Evolutionary conservation across 441 rosid genomes (phyloP).

Genomic region (Adansonia rubrostipa): DNA sequence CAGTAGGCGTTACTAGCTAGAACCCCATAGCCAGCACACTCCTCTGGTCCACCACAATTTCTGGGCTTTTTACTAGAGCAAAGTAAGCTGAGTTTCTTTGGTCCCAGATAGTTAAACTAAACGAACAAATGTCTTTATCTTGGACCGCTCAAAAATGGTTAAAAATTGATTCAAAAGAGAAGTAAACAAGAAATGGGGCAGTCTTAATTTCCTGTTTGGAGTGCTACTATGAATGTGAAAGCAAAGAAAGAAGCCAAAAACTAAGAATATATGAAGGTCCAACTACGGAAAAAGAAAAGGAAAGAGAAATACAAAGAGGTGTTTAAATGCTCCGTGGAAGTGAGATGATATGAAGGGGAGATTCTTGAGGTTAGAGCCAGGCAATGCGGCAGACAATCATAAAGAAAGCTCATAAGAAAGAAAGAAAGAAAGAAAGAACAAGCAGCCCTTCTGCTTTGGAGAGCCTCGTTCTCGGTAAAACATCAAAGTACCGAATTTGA

Average conservation of each 20-base stretch:
- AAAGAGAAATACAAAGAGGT: slow-evolving; percentile 31
- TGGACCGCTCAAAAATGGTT: slow-evolving; percentile 9
- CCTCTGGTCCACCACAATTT: slow-evolving; percentile 29
- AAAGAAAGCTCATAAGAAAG: not conserved
- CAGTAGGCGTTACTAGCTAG: not conserved
- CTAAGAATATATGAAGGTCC: slow-evolving; percentile 41
- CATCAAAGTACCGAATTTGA: slow-evolving; percentile 67
- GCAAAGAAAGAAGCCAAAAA: slow-evolving; percentile 32
- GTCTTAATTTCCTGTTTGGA: slow-evolving; percentile 27
- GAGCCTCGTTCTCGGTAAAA: slow-evolving; percentile 66
- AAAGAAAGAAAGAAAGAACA: not conserved
- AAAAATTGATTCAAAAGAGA: slow-evolving; percentile 29
- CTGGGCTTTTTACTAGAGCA: slow-evolving; percentile 7
- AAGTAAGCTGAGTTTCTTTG: slow-evolving; percentile 25
- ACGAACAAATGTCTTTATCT: slow-evolving; percentile 1
- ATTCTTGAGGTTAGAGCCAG: slow-evolving; percentile 73
- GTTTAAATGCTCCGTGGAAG: slow-evolving; percentile 45
- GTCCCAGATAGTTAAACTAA: not conserved
- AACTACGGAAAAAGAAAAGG: slow-evolving; percentile 33
- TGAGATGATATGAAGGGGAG: slow-evolving; percentile 72
- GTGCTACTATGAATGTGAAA: slow-evolving; percentile 23
- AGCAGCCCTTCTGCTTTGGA: slow-evolving; percentile 28
- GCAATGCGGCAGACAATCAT: slow-evolving; percentile 62
- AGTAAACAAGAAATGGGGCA: slow-evolving; percentile 36
- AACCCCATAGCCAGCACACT: slow-evolving; percentile 28